These are phyloP conservation scores for Sporodiniella umbellata DNA, from an alignment of 371 early-diverging fungal genomes.

Conservation along the genomic window DNA sequence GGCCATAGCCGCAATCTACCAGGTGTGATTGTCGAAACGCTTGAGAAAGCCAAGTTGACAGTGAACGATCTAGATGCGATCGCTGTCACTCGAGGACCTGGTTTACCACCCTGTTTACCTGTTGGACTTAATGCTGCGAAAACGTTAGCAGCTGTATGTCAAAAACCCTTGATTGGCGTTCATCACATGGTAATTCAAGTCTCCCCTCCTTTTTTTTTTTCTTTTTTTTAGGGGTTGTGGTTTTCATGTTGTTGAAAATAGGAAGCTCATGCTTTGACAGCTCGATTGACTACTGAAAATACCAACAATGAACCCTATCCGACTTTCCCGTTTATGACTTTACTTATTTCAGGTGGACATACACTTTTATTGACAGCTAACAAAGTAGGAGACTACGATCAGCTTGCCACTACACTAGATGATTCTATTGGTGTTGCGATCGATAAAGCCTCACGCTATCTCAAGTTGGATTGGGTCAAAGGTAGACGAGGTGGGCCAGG, in stretches of 20 bases:
- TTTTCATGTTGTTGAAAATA: not conserved
- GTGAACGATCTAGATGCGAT: conserved; percentile 69
- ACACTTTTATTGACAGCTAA: conserved; percentile 68
- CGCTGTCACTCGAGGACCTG: conserved; percentile 85
- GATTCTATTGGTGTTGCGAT: conserved; percentile 83
- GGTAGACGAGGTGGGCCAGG: conserved; percentile 75
- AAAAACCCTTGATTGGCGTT: conserved; percentile 75
- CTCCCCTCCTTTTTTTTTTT: no score
- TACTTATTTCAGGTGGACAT: conserved; percentile 83
- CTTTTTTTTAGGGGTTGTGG: no score
- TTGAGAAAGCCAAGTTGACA: conserved; percentile 54
- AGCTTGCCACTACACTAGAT: conserved; percentile 72
- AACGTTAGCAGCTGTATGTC: conserved; percentile 68
- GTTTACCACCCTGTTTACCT: conserved; percentile 70
- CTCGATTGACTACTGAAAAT: conserved; percentile 45
- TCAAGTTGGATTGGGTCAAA: conserved; percentile 64
- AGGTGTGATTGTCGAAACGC: conserved; percentile 57
- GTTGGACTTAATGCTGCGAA: conserved; percentile 81
- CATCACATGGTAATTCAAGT: conserved; percentile 90
- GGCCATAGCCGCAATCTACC: conserved; percentile 72
- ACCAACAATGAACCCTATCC: conserved; percentile 28
- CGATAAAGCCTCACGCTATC: conserved; percentile 73
- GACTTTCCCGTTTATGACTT: conserved; percentile 71
- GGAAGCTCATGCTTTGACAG: conserved; percentile 77
- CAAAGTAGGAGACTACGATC: conserved; percentile 60